These are phyloP conservation scores for Lodderomyces theae DNA, from an alignment of 1,139 yeast genomes.

Conservation along the genomic window DNA sequence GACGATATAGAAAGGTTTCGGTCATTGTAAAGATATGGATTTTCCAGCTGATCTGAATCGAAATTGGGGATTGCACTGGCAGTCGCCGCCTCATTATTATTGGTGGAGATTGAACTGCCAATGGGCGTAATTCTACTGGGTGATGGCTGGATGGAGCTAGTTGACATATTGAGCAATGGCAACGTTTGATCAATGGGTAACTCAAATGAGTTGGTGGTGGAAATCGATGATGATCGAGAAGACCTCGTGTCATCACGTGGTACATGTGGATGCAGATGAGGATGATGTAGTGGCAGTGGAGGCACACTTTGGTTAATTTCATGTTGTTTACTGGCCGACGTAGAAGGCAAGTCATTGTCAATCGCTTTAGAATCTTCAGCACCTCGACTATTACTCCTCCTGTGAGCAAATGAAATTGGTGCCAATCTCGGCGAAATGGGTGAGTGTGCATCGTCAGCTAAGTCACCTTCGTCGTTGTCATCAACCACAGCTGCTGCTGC, in stretches of 20 bases:
- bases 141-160: slow-evolving; percentile 22
- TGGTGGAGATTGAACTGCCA: too few relatives aligned
- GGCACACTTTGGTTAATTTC: neutral
- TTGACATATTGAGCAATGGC: slow-evolving; percentile 36
- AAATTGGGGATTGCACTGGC: too few relatives aligned
- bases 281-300: neutral
- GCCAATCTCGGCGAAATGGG: slow-evolving; percentile 12
- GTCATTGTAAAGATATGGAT: neutral
- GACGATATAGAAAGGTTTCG: slow-evolving; percentile 26
- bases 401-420: slow-evolving; percentile 5
- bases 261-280: neutral
- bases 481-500: too few relatives aligned
- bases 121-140: too few relatives aligned
- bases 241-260: neutral
- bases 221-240: slow-evolving; percentile 9
- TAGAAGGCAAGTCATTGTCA: neutral
- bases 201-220: slow-evolving; percentile 15
- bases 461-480: slow-evolving; percentile 17
- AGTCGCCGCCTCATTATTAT: too few relatives aligned
- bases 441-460: slow-evolving; percentile 17
- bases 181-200: slow-evolving; percentile 37
- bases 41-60: neutral
- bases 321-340: neutral
- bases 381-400: slow-evolving; percentile 11
- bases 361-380: neutral